Evolutionary conservation across 306 rosid species (phyloP).

Genomic region (Rubus idaeus): DNA sequence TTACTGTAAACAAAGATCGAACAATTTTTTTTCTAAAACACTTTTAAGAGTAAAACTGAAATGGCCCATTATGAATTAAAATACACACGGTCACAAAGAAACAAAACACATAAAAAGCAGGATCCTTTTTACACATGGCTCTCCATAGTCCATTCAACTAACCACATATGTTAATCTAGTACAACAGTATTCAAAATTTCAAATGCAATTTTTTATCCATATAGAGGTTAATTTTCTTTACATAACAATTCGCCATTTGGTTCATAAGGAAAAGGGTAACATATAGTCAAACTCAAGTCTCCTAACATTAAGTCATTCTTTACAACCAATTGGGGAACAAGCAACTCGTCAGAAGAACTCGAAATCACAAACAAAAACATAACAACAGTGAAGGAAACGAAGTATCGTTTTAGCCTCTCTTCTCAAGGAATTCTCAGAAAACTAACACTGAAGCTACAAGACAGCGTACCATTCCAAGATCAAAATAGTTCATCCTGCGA

Average conservation of each 20-base stretch:
- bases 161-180: not conserved
- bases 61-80: not conserved
- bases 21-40: not conserved
- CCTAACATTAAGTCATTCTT: not conserved
- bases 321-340: not conserved
- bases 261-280: not conserved
- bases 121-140: not conserved
- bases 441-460: not conserved
- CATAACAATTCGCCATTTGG: not conserved
- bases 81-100: not conserved
- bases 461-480: not conserved
- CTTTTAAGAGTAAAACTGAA: not conserved
- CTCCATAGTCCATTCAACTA: not conserved
- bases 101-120: not conserved
- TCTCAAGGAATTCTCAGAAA: not conserved
- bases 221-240: not conserved
- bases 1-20: not conserved
- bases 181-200: not conserved
- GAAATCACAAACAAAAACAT: not conserved
- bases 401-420: not conserved
- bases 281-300: not conserved
- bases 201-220: slow-evolving; percentile 7
- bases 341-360: not conserved
- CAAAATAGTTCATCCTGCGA: not conserved
- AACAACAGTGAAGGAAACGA: not conserved